Evolutionary conservation across 1,284 basidiomycete genomes (phyloP), one percentile per base, ranked within the genome.

Genomic region (Vanrija humicola): DNA sequence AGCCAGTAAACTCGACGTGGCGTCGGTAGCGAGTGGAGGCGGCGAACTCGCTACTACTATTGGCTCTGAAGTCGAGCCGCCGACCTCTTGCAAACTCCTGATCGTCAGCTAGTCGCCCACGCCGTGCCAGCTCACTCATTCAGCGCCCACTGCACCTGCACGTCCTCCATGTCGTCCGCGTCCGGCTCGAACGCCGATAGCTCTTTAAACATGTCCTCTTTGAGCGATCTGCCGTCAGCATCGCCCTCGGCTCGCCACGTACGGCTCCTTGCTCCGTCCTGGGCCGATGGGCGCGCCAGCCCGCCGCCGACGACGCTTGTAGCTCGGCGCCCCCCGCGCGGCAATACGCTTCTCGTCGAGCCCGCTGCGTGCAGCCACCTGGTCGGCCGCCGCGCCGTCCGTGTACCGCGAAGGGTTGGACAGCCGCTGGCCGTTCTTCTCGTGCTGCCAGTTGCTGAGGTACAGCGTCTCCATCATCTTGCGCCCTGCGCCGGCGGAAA

Each of bases 381-480:
- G 68, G 52, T 72, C 66, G n/a, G 64, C 64, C 2, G 57, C 60
- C 7, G 62, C 43, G 15, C 62, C 64, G 21, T 62, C 64, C 14
- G 38, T 50, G 55, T 64, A 69, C 42, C 63, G 56, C 18, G 65
- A 53, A 12, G 65, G 65, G 54, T 74, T 66, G 38, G 61, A 51
- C 19, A 70, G 55, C 25, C 61, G 39, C 55, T 67, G 62, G 0
- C 71, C 69, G 38, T 70, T 68, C 56, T 73, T 69, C 60, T 75
- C 73, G 48, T 73, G 69, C 54, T 72, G 68, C 73, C 73, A 75
- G 64, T 75, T 75, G 45, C 62, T 65, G 26, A 75, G 61, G 63
- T 72, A 75, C 1, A 73, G 65, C n/a, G 73, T 72, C 56, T 73
- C 69, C 86, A 97, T 89, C 87, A 97, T 87, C 48, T 70, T 77